Evolutionary conservation across 2,329 filamentous ascomycete species (phyloP).

Genomic region (Ceratocystis lukuohia): DNA sequence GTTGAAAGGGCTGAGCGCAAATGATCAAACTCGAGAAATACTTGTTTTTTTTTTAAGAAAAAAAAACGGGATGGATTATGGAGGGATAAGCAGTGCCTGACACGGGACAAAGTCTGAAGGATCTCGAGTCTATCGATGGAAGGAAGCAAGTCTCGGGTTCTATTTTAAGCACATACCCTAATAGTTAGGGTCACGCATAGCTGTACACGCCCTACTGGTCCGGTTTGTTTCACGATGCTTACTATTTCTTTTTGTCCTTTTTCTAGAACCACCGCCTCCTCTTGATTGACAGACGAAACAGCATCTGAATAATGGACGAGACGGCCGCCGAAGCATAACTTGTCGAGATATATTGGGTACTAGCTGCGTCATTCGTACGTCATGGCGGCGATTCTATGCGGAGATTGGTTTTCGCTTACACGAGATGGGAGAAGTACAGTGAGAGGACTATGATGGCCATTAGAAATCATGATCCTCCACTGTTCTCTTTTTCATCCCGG

Average conservation of each 20-base stretch:
- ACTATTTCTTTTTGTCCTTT: not conserved
- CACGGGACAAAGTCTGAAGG: not conserved
- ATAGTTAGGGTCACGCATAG: not conserved
- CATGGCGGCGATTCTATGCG: not conserved
- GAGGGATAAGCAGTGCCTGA: not conserved
- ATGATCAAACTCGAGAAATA: not conserved
- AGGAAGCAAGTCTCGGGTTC: not conserved
- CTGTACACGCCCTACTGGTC: not conserved
- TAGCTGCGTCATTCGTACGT: not conserved
- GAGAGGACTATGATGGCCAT: not conserved
- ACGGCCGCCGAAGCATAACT: not conserved
- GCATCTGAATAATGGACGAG: not conserved
- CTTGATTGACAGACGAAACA: not conserved
- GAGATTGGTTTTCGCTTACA: not conserved
- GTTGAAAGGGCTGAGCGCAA: not conserved
- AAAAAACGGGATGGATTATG: not conserved
- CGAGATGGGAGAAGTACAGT: not conserved
- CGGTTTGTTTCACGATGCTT: not conserved
- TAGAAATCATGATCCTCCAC: too few species aligned
- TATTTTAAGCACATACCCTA: not conserved
- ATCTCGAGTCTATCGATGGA: not conserved
- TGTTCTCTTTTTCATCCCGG: too few species aligned
- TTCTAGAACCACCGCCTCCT: not conserved
- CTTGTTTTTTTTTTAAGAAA: too few species aligned
- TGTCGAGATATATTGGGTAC: not conserved